A percentile compares a stretch with the other conserved stretches of the same genome.
phyloP scores from a whole-genome alignment of 352 stramenopile genomes.

The Hyaloperonospora arabidopsidis region DNA sequence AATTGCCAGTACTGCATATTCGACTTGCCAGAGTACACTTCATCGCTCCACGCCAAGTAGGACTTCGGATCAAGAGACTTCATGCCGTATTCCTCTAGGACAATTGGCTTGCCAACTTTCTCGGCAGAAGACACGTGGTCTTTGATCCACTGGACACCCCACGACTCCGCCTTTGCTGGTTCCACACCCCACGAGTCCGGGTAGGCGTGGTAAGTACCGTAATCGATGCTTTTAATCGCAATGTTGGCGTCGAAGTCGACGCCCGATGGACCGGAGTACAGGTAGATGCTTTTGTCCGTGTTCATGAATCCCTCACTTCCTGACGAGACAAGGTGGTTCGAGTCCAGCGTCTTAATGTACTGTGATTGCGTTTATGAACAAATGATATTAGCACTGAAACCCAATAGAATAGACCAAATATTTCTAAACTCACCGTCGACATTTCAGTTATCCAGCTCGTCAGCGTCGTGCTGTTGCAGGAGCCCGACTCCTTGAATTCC shows the following conservation, averaged over 20 bases:
- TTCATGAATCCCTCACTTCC: constrained; percentile 35
- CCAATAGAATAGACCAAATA: not conserved
- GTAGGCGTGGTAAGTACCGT: constrained; percentile 31
- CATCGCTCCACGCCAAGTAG: constrained; percentile 26
- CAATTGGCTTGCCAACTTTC: constrained; percentile 22
- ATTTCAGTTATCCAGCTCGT: constrained; percentile 30
- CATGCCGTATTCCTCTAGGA: constrained; percentile 29
- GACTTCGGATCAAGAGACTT: constrained; percentile 20
- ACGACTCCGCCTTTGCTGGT: constrained; percentile 16
- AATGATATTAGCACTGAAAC: not conserved
- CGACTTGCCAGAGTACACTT: constrained; percentile 6
- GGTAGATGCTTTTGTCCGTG: constrained; percentile 27
- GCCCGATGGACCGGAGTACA: constrained; percentile 24
- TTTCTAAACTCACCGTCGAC: constrained; percentile 13
- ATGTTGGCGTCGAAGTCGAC: constrained; percentile 30
- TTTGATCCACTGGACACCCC: constrained; percentile 25
- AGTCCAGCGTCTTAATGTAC: constrained; percentile 32
- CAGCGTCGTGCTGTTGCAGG: constrained; percentile 20
- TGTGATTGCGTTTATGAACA: constrained; percentile 1
- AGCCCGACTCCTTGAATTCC: constrained; percentile 16
- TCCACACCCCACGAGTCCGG: constrained; percentile 30
- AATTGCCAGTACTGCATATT: constrained; percentile 41
- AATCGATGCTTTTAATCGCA: constrained; percentile 25
- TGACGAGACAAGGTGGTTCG: constrained; percentile 26
- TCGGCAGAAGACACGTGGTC: constrained; percentile 24